phyloP scores from a whole-genome alignment of 192 early-diverging fungal species.

The Phycomyces nitens region DNA sequence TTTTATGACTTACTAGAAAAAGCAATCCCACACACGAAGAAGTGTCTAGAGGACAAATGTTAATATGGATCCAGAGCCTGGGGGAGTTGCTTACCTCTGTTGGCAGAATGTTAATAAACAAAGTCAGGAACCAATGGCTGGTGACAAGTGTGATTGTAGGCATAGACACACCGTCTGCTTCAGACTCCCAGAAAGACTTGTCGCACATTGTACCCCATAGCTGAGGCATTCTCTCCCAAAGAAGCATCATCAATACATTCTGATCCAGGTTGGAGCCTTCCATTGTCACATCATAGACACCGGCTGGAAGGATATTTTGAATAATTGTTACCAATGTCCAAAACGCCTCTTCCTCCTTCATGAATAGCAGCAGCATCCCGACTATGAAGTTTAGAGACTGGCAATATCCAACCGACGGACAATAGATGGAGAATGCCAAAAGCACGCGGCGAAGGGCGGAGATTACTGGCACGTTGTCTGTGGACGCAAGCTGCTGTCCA shows the following conservation, averaged over 20 bases:
- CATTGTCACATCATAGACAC: conserved; percentile 71
- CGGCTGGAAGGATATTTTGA: conserved; percentile 68
- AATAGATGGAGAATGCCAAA: conserved; percentile 67
- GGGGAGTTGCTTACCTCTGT: conserved; percentile 54
- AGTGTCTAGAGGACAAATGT: conserved; percentile 33
- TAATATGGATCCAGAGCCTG: not conserved
- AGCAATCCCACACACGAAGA: conserved; percentile 65
- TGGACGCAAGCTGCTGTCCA: conserved; percentile 74
- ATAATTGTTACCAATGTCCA: conserved; percentile 76
- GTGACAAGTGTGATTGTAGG: conserved; percentile 73
- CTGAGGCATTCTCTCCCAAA: conserved; percentile 49
- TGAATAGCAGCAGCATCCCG: conserved; percentile 1
- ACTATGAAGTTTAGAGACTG: conserved; percentile 64
- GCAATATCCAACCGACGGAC: conserved; percentile 76
- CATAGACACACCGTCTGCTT: conserved; percentile 51
- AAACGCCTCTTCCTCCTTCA: conserved; percentile 47
- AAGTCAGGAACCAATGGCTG: conserved; percentile 79
- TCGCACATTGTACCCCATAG: conserved; percentile 45
- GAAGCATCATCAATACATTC: conserved; percentile 58
- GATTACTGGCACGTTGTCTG: conserved; percentile 64
- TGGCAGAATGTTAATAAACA: conserved; percentile 78
- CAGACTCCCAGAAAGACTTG: conserved; percentile 45
- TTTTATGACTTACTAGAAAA: conserved; percentile 47
- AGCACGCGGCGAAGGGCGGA: conserved; percentile 62
- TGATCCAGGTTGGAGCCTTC: conserved; percentile 72